Conservation (phyloP, 345 rosid genomes). For the Citrus sp. region DNA sequence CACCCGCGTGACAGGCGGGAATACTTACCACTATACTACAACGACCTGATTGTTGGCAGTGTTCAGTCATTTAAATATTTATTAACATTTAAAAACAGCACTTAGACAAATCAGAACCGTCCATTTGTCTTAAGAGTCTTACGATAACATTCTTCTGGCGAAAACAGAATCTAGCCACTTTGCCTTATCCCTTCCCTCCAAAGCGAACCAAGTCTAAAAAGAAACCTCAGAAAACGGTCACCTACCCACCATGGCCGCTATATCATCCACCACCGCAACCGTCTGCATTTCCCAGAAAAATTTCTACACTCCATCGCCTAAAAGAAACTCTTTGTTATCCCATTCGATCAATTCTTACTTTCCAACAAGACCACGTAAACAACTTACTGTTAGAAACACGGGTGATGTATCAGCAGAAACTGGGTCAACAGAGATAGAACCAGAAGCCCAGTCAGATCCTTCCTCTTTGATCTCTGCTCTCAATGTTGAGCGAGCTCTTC, state of each 20-base stretch:
- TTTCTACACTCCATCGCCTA: background rate
- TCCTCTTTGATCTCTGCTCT: slow-evolving; percentile 72
- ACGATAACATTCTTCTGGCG: slow-evolving; percentile 18
- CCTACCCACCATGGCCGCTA: slow-evolving; percentile 21
- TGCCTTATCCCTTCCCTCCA: background rate
- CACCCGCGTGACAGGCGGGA: slow-evolving; percentile 67
- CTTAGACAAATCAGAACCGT: too few species aligned
- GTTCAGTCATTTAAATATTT: fast-evolving
- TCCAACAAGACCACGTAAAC: slow-evolving; percentile 12
- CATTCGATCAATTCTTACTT: slow-evolving; percentile 5
- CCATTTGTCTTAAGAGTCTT: too few species aligned
- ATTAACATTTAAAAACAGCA: too few species aligned
- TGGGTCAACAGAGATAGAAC: slow-evolving; percentile 26
- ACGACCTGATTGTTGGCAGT: slow-evolving; percentile 16
- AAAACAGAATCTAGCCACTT: background rate
- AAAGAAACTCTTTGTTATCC: background rate
- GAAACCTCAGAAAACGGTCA: background rate
- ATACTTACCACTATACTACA: slow-evolving; percentile 69
- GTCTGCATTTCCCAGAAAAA: slow-evolving; percentile 14
- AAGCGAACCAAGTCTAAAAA: background rate
- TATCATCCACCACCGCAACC: slow-evolving; percentile 23
- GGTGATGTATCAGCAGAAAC: slow-evolving; percentile 36
- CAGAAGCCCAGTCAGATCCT: slow-evolving; percentile 45
- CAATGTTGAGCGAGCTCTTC: slow-evolving; percentile 80
- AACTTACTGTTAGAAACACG: slow-evolving; percentile 25